Percentiles rank a stretch among this genome's conserved stretches.
Evolutionary conservation across 192 early-diverging fungal species (phyloP).

Genomic region (Lunasporangiospora selenospora): DNA sequence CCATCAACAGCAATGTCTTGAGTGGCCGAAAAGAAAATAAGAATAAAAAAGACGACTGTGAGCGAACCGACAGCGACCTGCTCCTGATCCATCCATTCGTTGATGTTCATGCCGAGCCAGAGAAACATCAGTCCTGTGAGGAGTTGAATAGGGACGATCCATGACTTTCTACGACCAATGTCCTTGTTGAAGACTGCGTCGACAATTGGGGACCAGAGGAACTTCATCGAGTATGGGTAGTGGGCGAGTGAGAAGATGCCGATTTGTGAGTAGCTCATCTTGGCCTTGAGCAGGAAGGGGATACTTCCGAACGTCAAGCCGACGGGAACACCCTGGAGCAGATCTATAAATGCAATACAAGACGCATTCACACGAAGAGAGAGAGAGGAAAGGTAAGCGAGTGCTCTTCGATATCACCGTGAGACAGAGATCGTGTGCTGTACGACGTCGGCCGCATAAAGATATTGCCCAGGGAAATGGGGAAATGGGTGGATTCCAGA

Average conservation of each 20-base stretch:
- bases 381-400: too few species aligned
- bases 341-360: slow-evolving; percentile 49
- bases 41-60: slow-evolving; percentile 77
- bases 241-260: slow-evolving; percentile 93
- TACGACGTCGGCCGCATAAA: too few species aligned
- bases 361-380: neutral
- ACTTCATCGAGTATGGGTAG: slow-evolving; percentile 98
- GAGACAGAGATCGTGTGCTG: too few species aligned
- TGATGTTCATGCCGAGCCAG: slow-evolving; percentile 81
- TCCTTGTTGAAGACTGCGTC: slow-evolving; percentile 85
- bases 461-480: neutral
- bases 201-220: slow-evolving; percentile 98
- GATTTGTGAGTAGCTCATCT: slow-evolving; percentile 91
- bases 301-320: slow-evolving; percentile 91
- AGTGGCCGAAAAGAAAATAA: slow-evolving; percentile 95
- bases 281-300: slow-evolving; percentile 94
- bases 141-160: slow-evolving; percentile 99
- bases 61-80: slow-evolving; percentile 70
- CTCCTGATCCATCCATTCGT: slow-evolving; percentile 65
- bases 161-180: slow-evolving; percentile 93
- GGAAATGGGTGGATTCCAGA: neutral
- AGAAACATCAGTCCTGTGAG: slow-evolving; percentile 80
- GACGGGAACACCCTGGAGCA: slow-evolving; percentile 95
- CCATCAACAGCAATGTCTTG: slow-evolving; percentile 86
- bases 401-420: too few species aligned